These are phyloP conservation scores for Vigna angularis DNA, from an alignment of 306 rosid genomes.

Conservation along the genomic window DNA sequence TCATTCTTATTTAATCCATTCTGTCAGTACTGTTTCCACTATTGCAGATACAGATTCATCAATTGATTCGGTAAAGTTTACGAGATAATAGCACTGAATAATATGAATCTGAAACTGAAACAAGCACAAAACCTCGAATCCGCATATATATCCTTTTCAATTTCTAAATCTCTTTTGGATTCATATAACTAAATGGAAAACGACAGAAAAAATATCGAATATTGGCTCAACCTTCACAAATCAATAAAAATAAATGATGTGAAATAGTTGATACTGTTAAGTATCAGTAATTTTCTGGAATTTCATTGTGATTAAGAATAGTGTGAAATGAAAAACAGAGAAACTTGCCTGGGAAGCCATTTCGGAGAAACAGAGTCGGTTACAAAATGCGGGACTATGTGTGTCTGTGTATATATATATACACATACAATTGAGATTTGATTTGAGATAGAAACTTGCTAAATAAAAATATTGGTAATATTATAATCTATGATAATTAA, in stretches of 20 bases:
- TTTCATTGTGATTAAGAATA: conserved; percentile 29
- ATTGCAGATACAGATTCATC: neutral
- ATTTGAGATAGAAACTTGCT: conserved; percentile 22
- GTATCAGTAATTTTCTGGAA: conserved; percentile 25
- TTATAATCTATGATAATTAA: no score
- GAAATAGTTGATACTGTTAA: neutral
- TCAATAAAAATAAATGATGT: conserved; percentile 22
- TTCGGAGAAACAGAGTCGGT: conserved; percentile 32
- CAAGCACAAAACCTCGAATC: neutral
- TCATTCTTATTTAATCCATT: neutral
- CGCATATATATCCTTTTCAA: conserved; percentile 17
- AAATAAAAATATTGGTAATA: no score
- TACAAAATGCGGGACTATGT: neutral
- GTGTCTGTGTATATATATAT: neutral
- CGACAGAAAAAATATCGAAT: neutral
- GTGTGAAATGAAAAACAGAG: conserved; percentile 29
- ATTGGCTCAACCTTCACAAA: neutral
- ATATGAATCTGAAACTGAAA: conserved; percentile 22
- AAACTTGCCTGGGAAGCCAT: conserved; percentile 52
- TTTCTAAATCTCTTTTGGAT: conserved; percentile 10
- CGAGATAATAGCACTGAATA: neutral
- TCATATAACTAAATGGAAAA: neutral
- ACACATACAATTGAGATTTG: neutral
- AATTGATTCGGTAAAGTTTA: neutral
- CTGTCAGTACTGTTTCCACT: conserved; percentile 12